Conservation (phyloP, 192 early-diverging fungal species). For the Umbelopsis sp. region DNA sequence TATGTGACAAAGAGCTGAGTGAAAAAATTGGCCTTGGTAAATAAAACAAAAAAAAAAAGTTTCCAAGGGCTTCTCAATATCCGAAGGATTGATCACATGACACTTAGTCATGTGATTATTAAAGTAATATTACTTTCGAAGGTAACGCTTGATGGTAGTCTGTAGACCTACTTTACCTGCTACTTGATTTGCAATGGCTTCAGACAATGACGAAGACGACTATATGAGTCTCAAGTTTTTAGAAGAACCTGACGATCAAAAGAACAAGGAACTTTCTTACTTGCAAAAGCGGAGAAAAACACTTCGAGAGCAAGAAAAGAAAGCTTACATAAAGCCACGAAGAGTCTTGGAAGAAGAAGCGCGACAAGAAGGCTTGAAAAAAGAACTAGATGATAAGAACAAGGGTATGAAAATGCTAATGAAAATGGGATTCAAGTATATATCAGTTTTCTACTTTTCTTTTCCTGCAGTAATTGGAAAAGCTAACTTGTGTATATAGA, state of each 20-base stretch:
- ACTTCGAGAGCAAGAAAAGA: slow-evolving; percentile 41
- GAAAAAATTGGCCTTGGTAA: background rate
- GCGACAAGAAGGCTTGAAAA: slow-evolving; percentile 49
- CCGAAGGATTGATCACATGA: background rate
- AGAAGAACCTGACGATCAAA: slow-evolving; percentile 31
- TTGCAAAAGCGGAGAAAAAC: slow-evolving; percentile 41
- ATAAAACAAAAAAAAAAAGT: slow-evolving; percentile 4
- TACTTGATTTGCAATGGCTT: background rate
- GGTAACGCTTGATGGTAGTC: no score
- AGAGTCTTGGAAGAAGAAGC: slow-evolving; percentile 47
- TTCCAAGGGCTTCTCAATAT: background rate
- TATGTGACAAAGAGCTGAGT: background rate
- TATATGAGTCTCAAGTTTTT: slow-evolving; percentile 55
- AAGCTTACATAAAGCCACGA: slow-evolving; percentile 44
- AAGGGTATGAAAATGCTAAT: slow-evolving; percentile 58
- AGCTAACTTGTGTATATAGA: slow-evolving; percentile 20
- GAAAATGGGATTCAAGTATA: slow-evolving; percentile 63
- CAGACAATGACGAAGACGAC: slow-evolving; percentile 49
- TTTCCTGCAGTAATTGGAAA: background rate
- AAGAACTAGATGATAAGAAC: slow-evolving; percentile 47
- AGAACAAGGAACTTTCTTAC: slow-evolving; percentile 36
- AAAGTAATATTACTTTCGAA: no score
- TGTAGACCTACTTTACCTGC: no score
- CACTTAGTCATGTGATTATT: no score
- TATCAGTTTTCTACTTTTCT: background rate